These are phyloP conservation scores for Scutellaria galericulata DNA, from an alignment of 257 asterid species.

Conservation along the genomic window DNA sequence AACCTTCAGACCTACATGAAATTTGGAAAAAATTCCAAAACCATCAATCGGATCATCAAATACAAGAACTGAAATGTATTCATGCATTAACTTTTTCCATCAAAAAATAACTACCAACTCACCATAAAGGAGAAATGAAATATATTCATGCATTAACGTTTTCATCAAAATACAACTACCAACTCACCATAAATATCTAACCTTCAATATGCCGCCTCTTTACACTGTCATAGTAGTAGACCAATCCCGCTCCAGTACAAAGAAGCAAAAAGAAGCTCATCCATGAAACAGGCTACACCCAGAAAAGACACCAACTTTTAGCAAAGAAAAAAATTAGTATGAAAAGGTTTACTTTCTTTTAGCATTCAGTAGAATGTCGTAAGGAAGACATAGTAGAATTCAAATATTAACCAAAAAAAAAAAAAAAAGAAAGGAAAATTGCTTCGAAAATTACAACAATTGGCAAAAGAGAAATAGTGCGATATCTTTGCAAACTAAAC, in stretches of 20 bases:
- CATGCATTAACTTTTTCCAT: neutral
- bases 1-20: neutral
- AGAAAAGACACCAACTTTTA: constrained; percentile 6
- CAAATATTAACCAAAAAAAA: neutral
- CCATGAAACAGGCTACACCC: constrained; percentile 86
- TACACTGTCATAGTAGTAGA: constrained; percentile 79
- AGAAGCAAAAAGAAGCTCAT: constrained; percentile 77
- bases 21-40: neutral
- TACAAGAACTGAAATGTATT: neutral
- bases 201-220: constrained; percentile 87
- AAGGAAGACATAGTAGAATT: neutral
- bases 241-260: constrained; percentile 84
- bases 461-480: neutral
- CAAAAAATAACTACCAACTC: constrained; percentile 47
- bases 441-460: neutral
- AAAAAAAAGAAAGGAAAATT: neutral
- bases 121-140: constrained; percentile 43
- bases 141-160: neutral
- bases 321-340: neutral
- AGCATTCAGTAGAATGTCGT: constrained; percentile 1
- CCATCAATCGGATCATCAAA: constrained; percentile 7
- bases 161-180: constrained; percentile 31
- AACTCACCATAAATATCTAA: constrained; percentile 72
- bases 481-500: constrained; percentile 11
- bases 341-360: neutral